Conservation (phyloP, 768 basidiomycete species). For the Crassisporium funariophilum region DNA sequence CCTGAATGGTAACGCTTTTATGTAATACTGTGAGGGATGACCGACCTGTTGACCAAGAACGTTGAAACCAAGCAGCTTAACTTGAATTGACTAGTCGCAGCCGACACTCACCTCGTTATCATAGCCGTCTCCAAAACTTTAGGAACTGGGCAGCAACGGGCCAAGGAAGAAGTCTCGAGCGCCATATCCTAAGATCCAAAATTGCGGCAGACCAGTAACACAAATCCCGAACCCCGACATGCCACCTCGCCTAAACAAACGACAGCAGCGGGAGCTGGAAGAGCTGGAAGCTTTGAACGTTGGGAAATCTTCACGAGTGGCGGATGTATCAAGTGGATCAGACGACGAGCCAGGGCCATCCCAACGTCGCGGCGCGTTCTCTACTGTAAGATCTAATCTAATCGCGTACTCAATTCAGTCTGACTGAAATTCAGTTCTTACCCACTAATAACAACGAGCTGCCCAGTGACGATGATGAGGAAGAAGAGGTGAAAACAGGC, state of each 20-base stretch:
- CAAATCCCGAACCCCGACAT: constrained; percentile 43
- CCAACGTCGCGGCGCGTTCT: constrained; percentile 32
- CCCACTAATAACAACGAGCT: constrained; percentile 30
- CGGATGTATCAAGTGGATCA: constrained; percentile 34
- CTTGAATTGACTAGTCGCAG: too few species aligned
- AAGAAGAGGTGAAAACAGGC: constrained; percentile 24
- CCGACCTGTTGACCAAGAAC: too few species aligned
- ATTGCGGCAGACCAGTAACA: too few species aligned
- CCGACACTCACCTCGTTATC: too few species aligned
- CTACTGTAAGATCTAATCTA: constrained; percentile 39
- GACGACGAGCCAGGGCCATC: constrained; percentile 33
- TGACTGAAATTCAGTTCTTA: constrained; percentile 38
- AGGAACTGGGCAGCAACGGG: too few species aligned
- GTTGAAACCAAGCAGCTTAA: too few species aligned
- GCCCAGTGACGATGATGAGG: constrained; percentile 17
- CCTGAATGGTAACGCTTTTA: too few species aligned
- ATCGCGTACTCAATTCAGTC: constrained; percentile 4
- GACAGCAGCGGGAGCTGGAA: constrained; percentile 85
- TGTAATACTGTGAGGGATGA: too few species aligned
- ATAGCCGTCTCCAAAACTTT: too few species aligned
- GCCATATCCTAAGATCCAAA: too few species aligned
- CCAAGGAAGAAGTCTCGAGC: too few species aligned
- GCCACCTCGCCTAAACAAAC: constrained; percentile 78
- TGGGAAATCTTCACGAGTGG: constrained; percentile 28
- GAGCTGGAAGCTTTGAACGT: constrained; percentile 62